Evolutionary conservation across 2,329 filamentous ascomycete genomes (phyloP).

Genomic region (Penicillium sp.): DNA sequence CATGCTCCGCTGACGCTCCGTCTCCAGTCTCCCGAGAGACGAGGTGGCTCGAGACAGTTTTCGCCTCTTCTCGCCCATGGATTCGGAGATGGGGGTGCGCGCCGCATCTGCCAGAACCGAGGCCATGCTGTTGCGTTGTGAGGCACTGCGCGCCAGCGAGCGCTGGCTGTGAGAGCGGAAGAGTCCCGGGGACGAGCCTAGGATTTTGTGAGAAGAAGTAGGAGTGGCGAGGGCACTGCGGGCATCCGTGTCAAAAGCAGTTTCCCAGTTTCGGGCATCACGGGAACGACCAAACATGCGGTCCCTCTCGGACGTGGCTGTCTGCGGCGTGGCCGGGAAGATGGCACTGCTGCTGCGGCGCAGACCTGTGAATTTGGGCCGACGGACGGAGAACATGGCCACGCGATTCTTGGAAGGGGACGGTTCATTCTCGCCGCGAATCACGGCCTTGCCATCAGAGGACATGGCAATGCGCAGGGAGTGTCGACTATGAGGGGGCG

Average conservation of each 20-base stretch:
- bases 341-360: constrained; percentile 68
- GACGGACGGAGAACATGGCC: constrained; percentile 44
- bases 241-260: constrained; percentile 74
- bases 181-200: constrained; percentile 65
- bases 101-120: constrained; percentile 39
- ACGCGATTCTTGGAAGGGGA: constrained; percentile 55
- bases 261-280: constrained; percentile 85
- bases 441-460: constrained; percentile 82
- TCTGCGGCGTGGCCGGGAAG: constrained; percentile 52
- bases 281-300: constrained; percentile 68
- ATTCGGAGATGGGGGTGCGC: constrained; percentile 46
- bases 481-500: constrained; percentile 36
- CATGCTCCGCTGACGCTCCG: constrained; percentile 35
- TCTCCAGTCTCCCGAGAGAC: constrained; percentile 58
- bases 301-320: constrained; percentile 43
- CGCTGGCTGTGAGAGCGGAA: constrained; percentile 63
- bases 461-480: constrained; percentile 74
- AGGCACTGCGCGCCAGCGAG: constrained; percentile 43
- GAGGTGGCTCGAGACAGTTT: constrained; percentile 58
- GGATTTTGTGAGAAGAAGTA: constrained; percentile 67
- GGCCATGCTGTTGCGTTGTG: constrained; percentile 50
- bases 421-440: constrained; percentile 65
- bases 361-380: constrained; percentile 49
- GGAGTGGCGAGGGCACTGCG: constrained; percentile 74
- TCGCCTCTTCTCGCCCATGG: constrained; percentile 50